phyloP scores from a whole-genome alignment of 23 red algal genomes.

The Gracilaria domingensis region DNA sequence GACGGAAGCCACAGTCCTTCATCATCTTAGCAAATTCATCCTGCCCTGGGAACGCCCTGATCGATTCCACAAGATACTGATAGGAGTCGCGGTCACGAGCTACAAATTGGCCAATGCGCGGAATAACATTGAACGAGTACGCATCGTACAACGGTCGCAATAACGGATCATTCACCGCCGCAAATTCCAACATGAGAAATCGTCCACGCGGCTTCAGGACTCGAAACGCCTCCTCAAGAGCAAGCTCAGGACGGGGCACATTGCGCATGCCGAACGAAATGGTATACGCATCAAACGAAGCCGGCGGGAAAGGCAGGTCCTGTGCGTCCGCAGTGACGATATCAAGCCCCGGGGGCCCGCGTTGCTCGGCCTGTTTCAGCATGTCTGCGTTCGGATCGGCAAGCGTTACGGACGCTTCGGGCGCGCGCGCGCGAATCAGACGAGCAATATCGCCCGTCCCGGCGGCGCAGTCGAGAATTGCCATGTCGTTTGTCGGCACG shows the following conservation, averaged over 20 bases:
- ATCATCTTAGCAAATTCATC: constrained; percentile 78
- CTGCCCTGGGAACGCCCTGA: constrained; percentile 88
- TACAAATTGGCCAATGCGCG: constrained; percentile 73
- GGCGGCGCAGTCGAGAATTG: constrained; percentile 86
- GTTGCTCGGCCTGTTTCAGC: constrained; percentile 53
- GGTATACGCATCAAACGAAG: constrained; percentile 79
- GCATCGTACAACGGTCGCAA: constrained; percentile 78
- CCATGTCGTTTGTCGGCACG: constrained; percentile 55
- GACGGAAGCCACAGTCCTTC: constrained; percentile 69
- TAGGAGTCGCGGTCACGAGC: constrained; percentile 81
- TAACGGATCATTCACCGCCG: constrained; percentile 55
- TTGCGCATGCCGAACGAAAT: constrained; percentile 99
- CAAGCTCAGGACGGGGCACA: constrained; percentile 58
- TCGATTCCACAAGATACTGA: constrained; percentile 96
- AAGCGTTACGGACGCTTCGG: constrained; percentile 29
- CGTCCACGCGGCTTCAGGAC: constrained; percentile 88
- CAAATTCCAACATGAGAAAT: constrained; percentile 99
- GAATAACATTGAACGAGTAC: constrained; percentile 90
- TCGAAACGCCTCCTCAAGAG: constrained; percentile 87
- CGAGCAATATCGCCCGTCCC: constrained; percentile 95
- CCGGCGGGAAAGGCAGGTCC: constrained; percentile 63
- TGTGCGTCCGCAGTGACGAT: constrained; percentile 85
- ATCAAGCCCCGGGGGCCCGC: constrained; percentile 29
- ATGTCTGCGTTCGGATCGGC: constrained; percentile 77
- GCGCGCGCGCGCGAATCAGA: constrained; percentile 55